Evolutionary conservation across 441 rosid species (phyloP).

Genomic region (Breynia disticha): DNA sequence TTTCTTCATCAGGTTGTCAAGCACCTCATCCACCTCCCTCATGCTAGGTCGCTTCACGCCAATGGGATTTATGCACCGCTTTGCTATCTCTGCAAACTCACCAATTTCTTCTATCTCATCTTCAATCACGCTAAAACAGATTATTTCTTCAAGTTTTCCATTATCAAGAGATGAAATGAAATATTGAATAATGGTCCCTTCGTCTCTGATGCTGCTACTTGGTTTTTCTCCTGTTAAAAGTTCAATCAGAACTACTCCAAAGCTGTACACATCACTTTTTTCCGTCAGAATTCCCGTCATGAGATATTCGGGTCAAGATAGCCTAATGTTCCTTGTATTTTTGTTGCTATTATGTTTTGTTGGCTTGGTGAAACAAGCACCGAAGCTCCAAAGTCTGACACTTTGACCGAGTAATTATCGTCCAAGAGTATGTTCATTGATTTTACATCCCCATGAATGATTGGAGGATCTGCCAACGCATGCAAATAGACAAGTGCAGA

Average conservation of each 20-base stretch:
- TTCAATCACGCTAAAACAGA: slow-evolving; percentile 14
- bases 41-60: slow-evolving; percentile 21
- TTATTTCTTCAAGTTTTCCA: background rate
- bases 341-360: slow-evolving; percentile 3
- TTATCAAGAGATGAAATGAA: slow-evolving; percentile 15
- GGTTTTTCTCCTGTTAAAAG: slow-evolving; percentile 23
- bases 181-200: slow-evolving; percentile 10
- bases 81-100: slow-evolving; percentile 18
- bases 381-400: slow-evolving; percentile 29
- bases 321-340: slow-evolving; percentile 22
- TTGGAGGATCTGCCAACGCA: slow-evolving; percentile 19
- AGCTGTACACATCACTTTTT: slow-evolving; percentile 24
- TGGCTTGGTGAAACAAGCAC: slow-evolving; percentile 17
- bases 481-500: slow-evolving; percentile 20
- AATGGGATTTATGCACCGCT: slow-evolving; percentile 10
- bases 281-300: slow-evolving; percentile 17
- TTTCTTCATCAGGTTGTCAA: slow-evolving; percentile 9
- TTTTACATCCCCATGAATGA: slow-evolving; percentile 23
- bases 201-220: slow-evolving; percentile 6
- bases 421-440: slow-evolving; percentile 18
- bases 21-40: slow-evolving; percentile 22
- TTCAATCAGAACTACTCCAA: slow-evolving; percentile 27
- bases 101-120: slow-evolving; percentile 23
- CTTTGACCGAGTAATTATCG: slow-evolving; percentile 13
- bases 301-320: slow-evolving; percentile 32